Percentiles rank a stretch among this genome's conserved stretches.
Conservation (phyloP, 2,329 filamentous ascomycete species). For the Stagonosporopsis vannaccii region DNA sequence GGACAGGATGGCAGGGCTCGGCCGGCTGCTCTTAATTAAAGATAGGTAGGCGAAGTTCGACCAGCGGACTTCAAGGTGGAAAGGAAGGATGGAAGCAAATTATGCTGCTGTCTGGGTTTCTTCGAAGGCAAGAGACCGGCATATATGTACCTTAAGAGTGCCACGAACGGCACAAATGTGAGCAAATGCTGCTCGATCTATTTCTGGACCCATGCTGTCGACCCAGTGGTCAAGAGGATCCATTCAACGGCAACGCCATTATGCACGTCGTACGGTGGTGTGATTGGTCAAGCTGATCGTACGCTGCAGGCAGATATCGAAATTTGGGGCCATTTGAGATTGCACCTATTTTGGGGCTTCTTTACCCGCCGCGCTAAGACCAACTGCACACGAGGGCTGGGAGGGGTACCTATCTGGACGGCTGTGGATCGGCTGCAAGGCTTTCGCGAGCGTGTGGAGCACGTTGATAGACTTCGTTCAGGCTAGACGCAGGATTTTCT, state of each 20-base stretch:
- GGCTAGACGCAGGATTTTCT: conserved; percentile 27
- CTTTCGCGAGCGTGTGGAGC: conserved; percentile 43
- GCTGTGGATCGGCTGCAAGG: conserved; percentile 38
- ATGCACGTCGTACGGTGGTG: conserved; percentile 22
- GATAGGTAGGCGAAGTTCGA: conserved; percentile 58
- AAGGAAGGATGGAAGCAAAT: conserved; percentile 54
- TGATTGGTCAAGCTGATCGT: conserved; percentile 43
- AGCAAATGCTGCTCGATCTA: conserved; percentile 56
- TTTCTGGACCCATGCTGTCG: conserved; percentile 53
- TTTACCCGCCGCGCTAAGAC: conserved; percentile 46
- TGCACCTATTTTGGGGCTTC: conserved; percentile 50
- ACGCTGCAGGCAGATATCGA: conserved; percentile 38
- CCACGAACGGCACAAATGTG: conserved; percentile 46
- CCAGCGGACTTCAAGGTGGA: conserved; percentile 55
- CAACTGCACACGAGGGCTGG: conserved; percentile 26
- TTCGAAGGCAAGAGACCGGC: conserved; percentile 39
- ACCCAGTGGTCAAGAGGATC: conserved; percentile 34
- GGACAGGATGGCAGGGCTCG: conserved; percentile 52
- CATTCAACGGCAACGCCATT: conserved; percentile 41
- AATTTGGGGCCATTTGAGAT: conserved; percentile 47
- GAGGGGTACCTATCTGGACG: conserved; percentile 32
- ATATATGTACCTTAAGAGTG: conserved; percentile 58
- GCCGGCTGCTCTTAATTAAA: conserved; percentile 54
- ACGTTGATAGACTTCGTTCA: conserved; percentile 41
- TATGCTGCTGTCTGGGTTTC: conserved; percentile 53